Conservation (phyloP, 2,329 filamentous ascomycete species). For the Calycina herbarum region DNA sequence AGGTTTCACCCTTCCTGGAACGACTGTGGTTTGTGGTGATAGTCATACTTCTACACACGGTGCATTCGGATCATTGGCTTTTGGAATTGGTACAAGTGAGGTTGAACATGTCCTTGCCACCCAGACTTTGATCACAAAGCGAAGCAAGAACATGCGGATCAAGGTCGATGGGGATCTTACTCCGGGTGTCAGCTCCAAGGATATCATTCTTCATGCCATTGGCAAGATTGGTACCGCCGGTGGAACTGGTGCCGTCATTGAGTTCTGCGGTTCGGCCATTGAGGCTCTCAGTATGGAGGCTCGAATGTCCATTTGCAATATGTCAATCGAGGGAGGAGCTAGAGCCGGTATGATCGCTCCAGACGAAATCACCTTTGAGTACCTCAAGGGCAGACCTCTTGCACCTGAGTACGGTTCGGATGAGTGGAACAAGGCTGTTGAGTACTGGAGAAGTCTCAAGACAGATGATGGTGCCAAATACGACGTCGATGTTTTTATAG, state of each 20-base stretch:
- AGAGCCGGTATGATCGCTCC: slow-evolving; percentile 96
- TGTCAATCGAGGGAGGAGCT: slow-evolving; percentile 96
- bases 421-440: slow-evolving; percentile 85
- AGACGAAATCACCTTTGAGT: slow-evolving; percentile 91
- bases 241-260: slow-evolving; percentile 91
- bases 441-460: slow-evolving; percentile 84
- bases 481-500: slow-evolving; percentile 85
- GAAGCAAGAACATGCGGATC: slow-evolving; percentile 98
- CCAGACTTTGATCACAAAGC: slow-evolving; percentile 89
- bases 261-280: slow-evolving; percentile 96
- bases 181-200: slow-evolving; percentile 93
- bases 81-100: slow-evolving; percentile 97
- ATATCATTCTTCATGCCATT: slow-evolving; percentile 90
- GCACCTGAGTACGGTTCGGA: slow-evolving; percentile 81
- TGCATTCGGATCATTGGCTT: slow-evolving; percentile 90
- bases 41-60: slow-evolving; percentile 98
- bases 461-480: slow-evolving; percentile 88
- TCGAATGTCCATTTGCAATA: slow-evolving; percentile 99
- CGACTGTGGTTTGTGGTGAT: slow-evolving; percentile 96
- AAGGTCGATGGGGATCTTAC: slow-evolving; percentile 89
- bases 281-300: slow-evolving; percentile 90
- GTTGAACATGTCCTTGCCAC: slow-evolving; percentile 98
- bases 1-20: slow-evolving; percentile 95
- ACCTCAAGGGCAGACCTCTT: slow-evolving; percentile 86
- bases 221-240: slow-evolving; percentile 93